Conservation (phyloP, 2,329 filamentous ascomycete genomes). For the Pseudogymnoascus sp. region DNA sequence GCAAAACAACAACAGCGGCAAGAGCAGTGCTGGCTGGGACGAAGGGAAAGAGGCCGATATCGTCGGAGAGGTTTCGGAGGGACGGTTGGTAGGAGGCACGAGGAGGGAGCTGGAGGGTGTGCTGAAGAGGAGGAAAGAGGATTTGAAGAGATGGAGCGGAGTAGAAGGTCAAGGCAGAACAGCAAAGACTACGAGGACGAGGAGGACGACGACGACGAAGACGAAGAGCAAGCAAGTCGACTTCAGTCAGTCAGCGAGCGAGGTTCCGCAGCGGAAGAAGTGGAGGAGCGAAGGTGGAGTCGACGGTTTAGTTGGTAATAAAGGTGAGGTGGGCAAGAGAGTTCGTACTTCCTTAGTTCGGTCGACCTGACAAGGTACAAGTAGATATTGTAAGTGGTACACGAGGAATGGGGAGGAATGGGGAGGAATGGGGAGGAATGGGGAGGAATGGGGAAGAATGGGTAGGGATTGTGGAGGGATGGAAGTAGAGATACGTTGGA, state of each 20-base stretch:
- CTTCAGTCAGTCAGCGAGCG: not conserved
- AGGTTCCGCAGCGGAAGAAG: not conserved
- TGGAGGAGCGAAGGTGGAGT: slow-evolving; percentile 1
- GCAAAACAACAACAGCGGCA: not conserved
- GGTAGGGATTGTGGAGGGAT: not conserved
- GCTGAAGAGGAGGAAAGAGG: not conserved
- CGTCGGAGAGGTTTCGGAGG: not conserved
- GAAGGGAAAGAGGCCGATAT: not conserved
- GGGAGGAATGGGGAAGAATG: not conserved
- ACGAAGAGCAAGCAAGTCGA: not conserved
- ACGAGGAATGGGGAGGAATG: not conserved
- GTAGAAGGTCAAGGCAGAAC: not conserved
- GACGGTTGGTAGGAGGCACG: not conserved
- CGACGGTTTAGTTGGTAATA: not conserved
- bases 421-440: not conserved
- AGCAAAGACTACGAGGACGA: not conserved
- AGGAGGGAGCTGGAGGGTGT: not conserved
- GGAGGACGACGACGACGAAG: not conserved
- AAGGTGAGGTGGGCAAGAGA: slow-evolving; percentile 3
- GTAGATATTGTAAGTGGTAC: not conserved
- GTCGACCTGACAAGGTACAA: slow-evolving; percentile 4
- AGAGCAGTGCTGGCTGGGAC: not conserved
- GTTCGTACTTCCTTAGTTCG: slow-evolving; percentile 9
- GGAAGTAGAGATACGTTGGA: not conserved
- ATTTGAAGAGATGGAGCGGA: not conserved